Base-by-base conservation (phyloP, 768 basidiomycete species). In the Pulveroboletus sp. region DNA sequence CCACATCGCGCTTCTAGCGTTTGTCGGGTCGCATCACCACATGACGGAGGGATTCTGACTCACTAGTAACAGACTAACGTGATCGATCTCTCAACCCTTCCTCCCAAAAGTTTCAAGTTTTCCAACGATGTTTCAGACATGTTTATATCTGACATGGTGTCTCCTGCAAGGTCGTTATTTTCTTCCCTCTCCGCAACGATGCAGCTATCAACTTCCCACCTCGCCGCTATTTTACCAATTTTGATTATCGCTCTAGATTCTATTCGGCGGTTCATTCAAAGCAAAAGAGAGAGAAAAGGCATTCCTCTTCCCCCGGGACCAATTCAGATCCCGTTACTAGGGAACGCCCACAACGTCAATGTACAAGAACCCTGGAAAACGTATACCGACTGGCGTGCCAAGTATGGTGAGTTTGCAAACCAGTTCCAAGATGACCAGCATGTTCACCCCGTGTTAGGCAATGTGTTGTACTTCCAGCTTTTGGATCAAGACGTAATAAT, bases 401-500 rank as follows among this genome's bases (percentile, higher is more conserved):
- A 20, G 11, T 43, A 50, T 21, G 52, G 52, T 50, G 17, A 43
- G 42, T 9, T n/a, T 38, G 4, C 23, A 21, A 38, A 23, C 17
- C 7, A 43, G 25, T n/a, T 17, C 11, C 33, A 21, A 35, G 11
- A 10, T 29, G 5, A 24, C 33, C 21, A 17, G 25, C 19, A 37
- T 45, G 20, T 27, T 11, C 5, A 25, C 7, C 12, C 23, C 35
- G 20, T 27, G 31, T 5, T 31, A 75, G 72, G 75, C 2, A 59
- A 72, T 1, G 53, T 81, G 11, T 69, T 81, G 31, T 75, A 75
- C 14, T 72, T 76, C 49, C 67, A 69, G 16, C 62, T 75, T 20
- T 74, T 75, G 56, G 77, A 75, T 49, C 67, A 70, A n/a, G 64
- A 62, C 11, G 66, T 72, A 19, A 60, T 80, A 29, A 59, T 80